Percentiles rank a stretch among this genome's conserved stretches.
These are phyloP conservation scores for Coniella vitis DNA, from an alignment of 2,329 filamentous ascomycete genomes.

Conservation along the genomic window DNA sequence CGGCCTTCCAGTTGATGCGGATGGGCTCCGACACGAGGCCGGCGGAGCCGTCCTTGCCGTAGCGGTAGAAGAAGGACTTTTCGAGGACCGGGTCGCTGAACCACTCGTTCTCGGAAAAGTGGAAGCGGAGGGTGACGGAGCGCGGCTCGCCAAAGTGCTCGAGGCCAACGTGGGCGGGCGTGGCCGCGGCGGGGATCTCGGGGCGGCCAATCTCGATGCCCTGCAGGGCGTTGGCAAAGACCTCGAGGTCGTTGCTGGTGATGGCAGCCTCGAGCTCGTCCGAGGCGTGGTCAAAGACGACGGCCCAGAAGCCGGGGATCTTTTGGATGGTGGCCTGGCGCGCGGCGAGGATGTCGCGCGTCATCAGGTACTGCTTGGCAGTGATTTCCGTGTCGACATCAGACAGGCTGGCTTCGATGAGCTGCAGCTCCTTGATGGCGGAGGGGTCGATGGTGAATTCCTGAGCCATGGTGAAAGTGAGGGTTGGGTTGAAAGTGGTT, in stretches of 20 bases:
- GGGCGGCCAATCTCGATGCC: slow-evolving; percentile 43
- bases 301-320: slow-evolving; percentile 62
- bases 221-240: slow-evolving; percentile 50
- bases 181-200: slow-evolving; percentile 31
- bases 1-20: slow-evolving; percentile 59
- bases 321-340: slow-evolving; percentile 50
- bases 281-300: slow-evolving; percentile 53
- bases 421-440: slow-evolving; percentile 28
- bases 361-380: slow-evolving; percentile 27
- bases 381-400: slow-evolving; percentile 27
- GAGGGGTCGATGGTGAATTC: slow-evolving; percentile 24
- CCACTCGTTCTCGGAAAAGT: slow-evolving; percentile 55
- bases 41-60: slow-evolving; percentile 36
- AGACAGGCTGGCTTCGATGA: slow-evolving; percentile 24
- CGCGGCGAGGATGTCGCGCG: slow-evolving; percentile 42
- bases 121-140: slow-evolving; percentile 47
- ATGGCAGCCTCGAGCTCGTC: slow-evolving; percentile 59
- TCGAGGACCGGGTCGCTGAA: slow-evolving; percentile 54
- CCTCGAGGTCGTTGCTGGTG: slow-evolving; percentile 49
- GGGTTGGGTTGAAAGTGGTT: slow-evolving; percentile 39
- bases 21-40: slow-evolving; percentile 58
- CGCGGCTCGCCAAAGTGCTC: slow-evolving; percentile 50
- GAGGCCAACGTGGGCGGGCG: slow-evolving; percentile 25
- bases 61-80: slow-evolving; percentile 63
- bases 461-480: slow-evolving; percentile 9